Percentiles rank a stretch among this genome's conserved stretches.
Evolutionary conservation across 2,329 filamentous ascomycete species (phyloP).

Genomic region (Colletotrichum shisoi): DNA sequence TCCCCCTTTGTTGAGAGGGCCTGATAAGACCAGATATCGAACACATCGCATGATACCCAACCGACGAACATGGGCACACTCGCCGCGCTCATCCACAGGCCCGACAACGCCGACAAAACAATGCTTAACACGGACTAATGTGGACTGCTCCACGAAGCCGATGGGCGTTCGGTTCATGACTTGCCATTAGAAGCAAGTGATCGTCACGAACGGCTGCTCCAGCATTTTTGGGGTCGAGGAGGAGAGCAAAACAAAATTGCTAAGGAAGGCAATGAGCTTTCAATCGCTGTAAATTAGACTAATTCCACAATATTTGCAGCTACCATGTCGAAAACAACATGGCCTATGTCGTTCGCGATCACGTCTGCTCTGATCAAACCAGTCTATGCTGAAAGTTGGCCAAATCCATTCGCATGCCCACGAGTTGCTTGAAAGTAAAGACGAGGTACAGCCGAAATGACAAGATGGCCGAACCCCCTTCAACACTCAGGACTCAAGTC

Average conservation of each 20-base stretch:
- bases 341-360: background rate
- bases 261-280: background rate
- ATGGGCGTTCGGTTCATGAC: too few species aligned
- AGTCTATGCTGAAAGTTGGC: background rate
- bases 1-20: slow-evolving; percentile 38
- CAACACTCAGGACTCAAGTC: background rate
- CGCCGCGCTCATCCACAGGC: background rate
- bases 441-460: background rate
- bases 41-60: slow-evolving; percentile 8
- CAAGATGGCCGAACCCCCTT: background rate
- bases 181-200: background rate
- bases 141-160: background rate
- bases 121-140: background rate
- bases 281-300: background rate
- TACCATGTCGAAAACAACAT: background rate
- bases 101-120: background rate
- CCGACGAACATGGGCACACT: background rate
- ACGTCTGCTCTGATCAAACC: background rate
- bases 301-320: background rate
- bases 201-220: too few species aligned
- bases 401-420: background rate
- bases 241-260: background rate
- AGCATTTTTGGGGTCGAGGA: too few species aligned
- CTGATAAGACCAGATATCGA: background rate
- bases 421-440: background rate